These are phyloP conservation scores for Mycosphaerella arachidis DNA, from an alignment of 2,329 filamentous ascomycete genomes.

Conservation along the genomic window DNA sequence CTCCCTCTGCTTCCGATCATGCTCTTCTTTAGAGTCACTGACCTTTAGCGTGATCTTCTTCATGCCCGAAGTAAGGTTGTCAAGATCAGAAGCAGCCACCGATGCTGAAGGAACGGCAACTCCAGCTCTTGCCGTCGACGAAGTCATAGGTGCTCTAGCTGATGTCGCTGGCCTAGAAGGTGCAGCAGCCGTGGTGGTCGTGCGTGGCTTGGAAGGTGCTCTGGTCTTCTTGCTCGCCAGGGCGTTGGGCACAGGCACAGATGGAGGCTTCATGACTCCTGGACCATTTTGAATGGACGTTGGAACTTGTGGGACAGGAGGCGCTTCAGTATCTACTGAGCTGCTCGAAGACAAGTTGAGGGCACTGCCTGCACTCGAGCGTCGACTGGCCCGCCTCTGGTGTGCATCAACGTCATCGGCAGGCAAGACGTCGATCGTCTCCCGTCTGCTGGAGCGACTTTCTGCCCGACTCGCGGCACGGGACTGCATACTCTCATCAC, in stretches of 20 bases:
- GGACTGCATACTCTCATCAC: constrained; percentile 23
- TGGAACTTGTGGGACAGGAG: constrained; percentile 24
- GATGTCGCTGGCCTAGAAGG: constrained; percentile 39
- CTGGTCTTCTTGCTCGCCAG: constrained; percentile 27
- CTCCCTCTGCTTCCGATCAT: constrained; percentile 40
- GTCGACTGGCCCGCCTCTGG: constrained; percentile 24
- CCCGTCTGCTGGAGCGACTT: constrained; percentile 22
- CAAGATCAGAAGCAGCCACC: constrained; percentile 38
- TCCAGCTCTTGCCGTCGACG: background rate
- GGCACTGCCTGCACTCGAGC: constrained; percentile 32
- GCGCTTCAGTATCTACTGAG: constrained; percentile 17
- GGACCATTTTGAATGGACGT: background rate
- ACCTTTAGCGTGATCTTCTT: constrained; percentile 58
- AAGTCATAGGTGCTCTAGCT: constrained; percentile 1
- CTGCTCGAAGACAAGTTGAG: constrained; percentile 26
- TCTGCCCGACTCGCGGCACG: constrained; percentile 19
- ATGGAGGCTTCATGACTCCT: constrained; percentile 28
- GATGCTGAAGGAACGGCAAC: background rate
- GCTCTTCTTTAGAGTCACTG: constrained; percentile 51
- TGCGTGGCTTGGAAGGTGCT: constrained; percentile 21
- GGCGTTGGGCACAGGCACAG: constrained; percentile 13
- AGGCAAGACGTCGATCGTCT: constrained; percentile 39
- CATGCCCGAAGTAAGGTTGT: constrained; percentile 49
- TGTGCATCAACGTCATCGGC: constrained; percentile 27
- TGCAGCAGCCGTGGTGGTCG: constrained; percentile 6